These are phyloP conservation scores for Lactuca sativa DNA, from an alignment of 129 eudicot genomes.

Conservation along the genomic window DNA sequence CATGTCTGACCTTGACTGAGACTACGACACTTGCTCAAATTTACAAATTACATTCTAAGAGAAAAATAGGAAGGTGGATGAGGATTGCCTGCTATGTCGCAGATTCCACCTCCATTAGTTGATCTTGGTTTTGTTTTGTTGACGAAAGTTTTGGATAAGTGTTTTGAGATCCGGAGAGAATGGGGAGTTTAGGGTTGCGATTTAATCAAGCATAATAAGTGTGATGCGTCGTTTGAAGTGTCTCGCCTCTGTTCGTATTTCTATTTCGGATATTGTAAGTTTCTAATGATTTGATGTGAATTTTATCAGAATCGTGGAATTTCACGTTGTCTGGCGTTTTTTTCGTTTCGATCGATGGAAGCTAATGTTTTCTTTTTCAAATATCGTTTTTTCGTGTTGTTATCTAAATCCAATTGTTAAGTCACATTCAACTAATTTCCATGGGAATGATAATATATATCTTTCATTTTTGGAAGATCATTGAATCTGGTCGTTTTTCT, in stretches of 20 bases:
- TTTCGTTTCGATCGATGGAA: background rate
- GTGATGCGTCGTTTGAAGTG: slow-evolving; percentile 94
- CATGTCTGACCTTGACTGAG: too few species aligned
- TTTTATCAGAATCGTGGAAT: background rate
- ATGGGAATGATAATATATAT: background rate
- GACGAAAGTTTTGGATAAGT: background rate
- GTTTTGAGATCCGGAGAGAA: slow-evolving; percentile 31
- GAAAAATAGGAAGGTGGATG: slow-evolving; percentile 34
- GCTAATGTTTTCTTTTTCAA: background rate
- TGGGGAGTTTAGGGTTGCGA: slow-evolving; percentile 33
- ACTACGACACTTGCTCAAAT: too few species aligned
- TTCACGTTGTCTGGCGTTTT: background rate
- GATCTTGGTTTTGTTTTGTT: slow-evolving; percentile 12
- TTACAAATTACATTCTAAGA: background rate
- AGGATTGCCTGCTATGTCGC: slow-evolving; percentile 43
- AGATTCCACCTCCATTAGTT: slow-evolving; percentile 43
- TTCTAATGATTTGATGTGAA: background rate
- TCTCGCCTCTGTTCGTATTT: slow-evolving; percentile 88
- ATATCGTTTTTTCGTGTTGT: background rate
- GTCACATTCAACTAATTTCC: background rate
- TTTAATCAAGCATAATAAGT: slow-evolving; percentile 47
- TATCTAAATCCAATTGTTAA: background rate
- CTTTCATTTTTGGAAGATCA: too few species aligned
- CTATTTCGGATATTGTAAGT: slow-evolving; percentile 85
- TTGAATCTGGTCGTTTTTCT: background rate